Conservation (phyloP, 2,329 filamentous ascomycete species). For the Knufia fluminis region DNA sequence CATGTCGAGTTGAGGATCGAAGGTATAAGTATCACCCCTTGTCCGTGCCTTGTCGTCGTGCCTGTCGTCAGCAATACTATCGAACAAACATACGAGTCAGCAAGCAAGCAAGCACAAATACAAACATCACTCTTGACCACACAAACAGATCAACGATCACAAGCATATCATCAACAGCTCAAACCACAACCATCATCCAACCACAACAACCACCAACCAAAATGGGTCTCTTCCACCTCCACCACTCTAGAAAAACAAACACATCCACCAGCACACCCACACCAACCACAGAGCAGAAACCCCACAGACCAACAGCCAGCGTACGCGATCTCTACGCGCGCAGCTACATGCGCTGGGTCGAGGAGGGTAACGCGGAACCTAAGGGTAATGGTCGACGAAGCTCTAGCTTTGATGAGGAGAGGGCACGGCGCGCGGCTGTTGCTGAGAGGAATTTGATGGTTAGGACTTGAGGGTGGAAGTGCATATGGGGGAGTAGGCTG, state of each 20-base stretch:
- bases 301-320: neutral
- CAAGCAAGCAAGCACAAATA: neutral
- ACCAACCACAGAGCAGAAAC: neutral
- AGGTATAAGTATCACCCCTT: neutral
- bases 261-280: no score
- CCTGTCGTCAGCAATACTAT: neutral
- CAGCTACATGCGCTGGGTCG: neutral
- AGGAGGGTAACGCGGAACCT: neutral
- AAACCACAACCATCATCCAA: neutral
- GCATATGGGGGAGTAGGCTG: no score
- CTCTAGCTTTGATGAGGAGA: neutral
- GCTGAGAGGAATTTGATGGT: no score
- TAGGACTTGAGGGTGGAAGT: no score
- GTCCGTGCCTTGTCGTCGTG: neutral
- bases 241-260: neutral
- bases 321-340: neutral
- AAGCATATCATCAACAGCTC: neutral
- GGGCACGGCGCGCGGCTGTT: neutral
- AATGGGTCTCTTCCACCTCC: neutral
- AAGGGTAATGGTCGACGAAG: no score
- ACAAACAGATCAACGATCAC: neutral
- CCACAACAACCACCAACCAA: neutral
- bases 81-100: neutral
- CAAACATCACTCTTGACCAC: no score
- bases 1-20: neutral